phyloP scores from a whole-genome alignment of 441 rosid genomes.

The Populus trichocarpa region DNA sequence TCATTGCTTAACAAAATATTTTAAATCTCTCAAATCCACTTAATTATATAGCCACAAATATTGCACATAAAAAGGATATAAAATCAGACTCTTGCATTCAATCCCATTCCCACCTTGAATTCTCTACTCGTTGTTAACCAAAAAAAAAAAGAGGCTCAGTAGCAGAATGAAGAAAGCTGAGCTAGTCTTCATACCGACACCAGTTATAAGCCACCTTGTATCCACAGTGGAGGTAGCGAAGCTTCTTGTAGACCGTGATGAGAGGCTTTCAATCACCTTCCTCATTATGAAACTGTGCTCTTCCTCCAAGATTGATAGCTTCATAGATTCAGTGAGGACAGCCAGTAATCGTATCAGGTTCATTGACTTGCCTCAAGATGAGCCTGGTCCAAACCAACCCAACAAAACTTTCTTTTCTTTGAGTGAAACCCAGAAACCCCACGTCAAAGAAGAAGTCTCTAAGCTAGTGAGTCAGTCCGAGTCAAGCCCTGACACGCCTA shows the following conservation, averaged over 20 bases:
- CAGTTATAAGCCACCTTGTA: slow-evolving; percentile 33
- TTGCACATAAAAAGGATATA: no score
- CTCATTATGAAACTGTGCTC: not conserved
- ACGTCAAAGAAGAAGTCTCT: slow-evolving; percentile 3
- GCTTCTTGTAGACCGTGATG: slow-evolving; percentile 18
- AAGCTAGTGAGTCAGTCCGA: not conserved
- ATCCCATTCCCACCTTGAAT: not conserved
- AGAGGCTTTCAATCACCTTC: not conserved
- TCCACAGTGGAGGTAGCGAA: slow-evolving; percentile 34
- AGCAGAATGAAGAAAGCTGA: slow-evolving; percentile 15
- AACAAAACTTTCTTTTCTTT: not conserved
- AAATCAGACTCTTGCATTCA: not conserved
- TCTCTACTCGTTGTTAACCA: no score
- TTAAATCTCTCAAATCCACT: not conserved
- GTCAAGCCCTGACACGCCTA: not conserved
- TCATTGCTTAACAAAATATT: no score
- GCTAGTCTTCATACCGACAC: slow-evolving; percentile 25
- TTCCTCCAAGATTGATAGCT: not conserved
- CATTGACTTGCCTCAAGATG: not conserved
- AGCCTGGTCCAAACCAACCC: not conserved
- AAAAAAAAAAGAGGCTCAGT: not conserved
- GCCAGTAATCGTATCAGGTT: not conserved
- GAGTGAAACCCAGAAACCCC: slow-evolving; percentile 19
- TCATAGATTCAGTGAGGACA: not conserved
- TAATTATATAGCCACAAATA: not conserved